phyloP scores from a whole-genome alignment of 225 moss, liverwort and hornwort species.

The Sphagnum contortum region DNA sequence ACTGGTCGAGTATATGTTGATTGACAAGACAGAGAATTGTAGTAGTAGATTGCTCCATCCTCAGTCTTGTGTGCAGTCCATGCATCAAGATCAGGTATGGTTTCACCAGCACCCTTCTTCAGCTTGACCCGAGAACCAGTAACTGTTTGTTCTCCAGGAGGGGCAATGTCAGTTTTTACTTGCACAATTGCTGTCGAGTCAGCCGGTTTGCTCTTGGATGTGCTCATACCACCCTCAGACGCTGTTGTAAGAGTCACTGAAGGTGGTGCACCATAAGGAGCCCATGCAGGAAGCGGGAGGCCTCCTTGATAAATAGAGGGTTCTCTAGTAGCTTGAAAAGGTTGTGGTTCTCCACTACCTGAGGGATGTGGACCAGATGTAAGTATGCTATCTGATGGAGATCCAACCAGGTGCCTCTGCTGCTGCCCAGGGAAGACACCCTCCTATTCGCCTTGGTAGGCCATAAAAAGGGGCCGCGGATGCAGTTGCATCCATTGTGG shows the following conservation, averaged over 20 bases:
- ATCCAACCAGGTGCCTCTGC: constrained; percentile 21
- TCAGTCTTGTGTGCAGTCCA: constrained; percentile 93
- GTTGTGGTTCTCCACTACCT: constrained; percentile 19
- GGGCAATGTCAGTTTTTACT: constrained; percentile 9
- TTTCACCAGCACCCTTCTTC: constrained; percentile 14
- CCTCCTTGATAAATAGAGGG: constrained; percentile 20
- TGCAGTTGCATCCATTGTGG: constrained; percentile 40
- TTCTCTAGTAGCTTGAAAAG: constrained; percentile 37
- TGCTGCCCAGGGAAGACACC: constrained; percentile 31
- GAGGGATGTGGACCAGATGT: constrained; percentile 25
- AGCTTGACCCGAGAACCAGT: constrained; percentile 5
- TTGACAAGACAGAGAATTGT: constrained; percentile 62
- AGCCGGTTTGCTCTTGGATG: constrained; percentile 18
- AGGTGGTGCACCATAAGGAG: constrained; percentile 23
- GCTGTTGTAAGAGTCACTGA: constrained; percentile 14
- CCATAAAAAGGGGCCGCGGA: constrained; percentile 33
- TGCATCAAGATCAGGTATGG: constrained; percentile 37
- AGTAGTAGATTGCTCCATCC: constrained; percentile 74
- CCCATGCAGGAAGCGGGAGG: constrained; percentile 40
- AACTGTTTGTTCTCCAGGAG: constrained; percentile 12
- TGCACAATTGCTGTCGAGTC: constrained; percentile 2
- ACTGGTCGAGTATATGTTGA: constrained; percentile 79
- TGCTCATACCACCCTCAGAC: constrained; percentile 9
- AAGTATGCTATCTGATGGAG: constrained; percentile 35
- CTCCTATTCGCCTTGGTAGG: constrained; percentile 20